Conservation (phyloP, 2,329 filamentous ascomycete species). For the Fusarium temperatum region DNA sequence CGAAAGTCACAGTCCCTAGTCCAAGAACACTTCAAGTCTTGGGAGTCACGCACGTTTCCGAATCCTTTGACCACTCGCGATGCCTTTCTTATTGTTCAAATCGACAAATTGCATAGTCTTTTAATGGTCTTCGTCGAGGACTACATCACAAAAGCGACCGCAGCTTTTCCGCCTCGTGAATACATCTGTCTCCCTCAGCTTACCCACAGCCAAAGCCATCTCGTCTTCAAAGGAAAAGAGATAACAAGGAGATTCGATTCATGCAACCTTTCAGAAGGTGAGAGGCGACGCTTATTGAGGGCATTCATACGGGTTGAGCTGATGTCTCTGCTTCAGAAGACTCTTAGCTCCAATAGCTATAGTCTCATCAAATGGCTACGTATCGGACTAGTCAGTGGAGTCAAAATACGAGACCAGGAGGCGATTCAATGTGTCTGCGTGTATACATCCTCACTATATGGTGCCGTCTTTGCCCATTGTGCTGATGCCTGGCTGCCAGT, state of each 20-base stretch:
- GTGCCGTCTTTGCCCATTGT: conserved; percentile 19
- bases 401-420: background rate
- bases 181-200: conserved; percentile 21
- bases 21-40: background rate
- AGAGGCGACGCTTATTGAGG: background rate
- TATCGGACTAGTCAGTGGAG: background rate
- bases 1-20: rapidly evolving
- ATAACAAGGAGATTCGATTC: conserved; percentile 11
- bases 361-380: background rate
- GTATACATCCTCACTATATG: conserved; percentile 18
- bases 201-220: background rate
- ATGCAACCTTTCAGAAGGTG: background rate
- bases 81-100: background rate
- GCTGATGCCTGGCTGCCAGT: conserved; percentile 17
- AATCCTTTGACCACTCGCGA: background rate
- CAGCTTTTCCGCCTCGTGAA: conserved; percentile 16
- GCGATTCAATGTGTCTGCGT: conserved; percentile 1
- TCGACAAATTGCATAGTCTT: conserved; percentile 4
- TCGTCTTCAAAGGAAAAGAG: background rate
- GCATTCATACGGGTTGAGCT: background rate
- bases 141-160: conserved; percentile 28
- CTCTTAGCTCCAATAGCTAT: background rate
- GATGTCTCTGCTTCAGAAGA: background rate
- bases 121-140: conserved; percentile 23
- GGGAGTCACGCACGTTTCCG: background rate